Evolutionary conservation across 2,329 filamentous ascomycete species (phyloP).

Genomic region (Neophaeococcomyces aloes): DNA sequence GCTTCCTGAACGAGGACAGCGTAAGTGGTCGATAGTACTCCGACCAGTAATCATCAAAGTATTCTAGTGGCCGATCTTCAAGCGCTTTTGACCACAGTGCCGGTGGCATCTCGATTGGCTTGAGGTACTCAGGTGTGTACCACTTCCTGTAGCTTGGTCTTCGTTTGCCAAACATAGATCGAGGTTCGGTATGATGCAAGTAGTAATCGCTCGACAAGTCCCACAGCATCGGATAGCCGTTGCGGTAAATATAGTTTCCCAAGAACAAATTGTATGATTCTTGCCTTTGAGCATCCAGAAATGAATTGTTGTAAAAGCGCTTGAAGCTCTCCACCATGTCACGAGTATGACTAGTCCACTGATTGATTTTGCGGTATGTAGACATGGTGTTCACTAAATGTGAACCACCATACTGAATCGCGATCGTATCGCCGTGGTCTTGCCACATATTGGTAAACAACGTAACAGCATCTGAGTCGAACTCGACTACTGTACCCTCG

Average conservation of each 20-base stretch:
- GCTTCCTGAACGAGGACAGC: constrained; percentile 79
- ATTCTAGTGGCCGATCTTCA: constrained; percentile 40
- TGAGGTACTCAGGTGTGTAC: constrained; percentile 67
- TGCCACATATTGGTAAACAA: constrained; percentile 98
- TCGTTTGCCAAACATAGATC: constrained; percentile 54
- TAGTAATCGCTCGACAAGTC: constrained; percentile 93
- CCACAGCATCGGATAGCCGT: constrained; percentile 92
- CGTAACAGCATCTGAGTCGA: constrained; percentile 92
- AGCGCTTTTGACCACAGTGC: constrained; percentile 28
- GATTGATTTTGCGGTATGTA: constrained; percentile 96
- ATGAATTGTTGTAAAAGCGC: constrained; percentile 97
- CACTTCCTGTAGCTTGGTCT: constrained; percentile 73
- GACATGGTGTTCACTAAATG: constrained; percentile 99
- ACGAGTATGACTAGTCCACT: constrained; percentile 93
- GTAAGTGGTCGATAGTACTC: constrained; percentile 90
- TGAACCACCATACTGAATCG: constrained; percentile 92
- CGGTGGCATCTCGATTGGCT: constrained; percentile 50
- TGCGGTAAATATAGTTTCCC: constrained; percentile 82
- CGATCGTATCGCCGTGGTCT: constrained; percentile 94
- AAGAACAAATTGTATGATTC: constrained; percentile 97
- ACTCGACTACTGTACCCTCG: constrained; percentile 65
- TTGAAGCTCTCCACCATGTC: constrained; percentile 99
- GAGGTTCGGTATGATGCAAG: constrained; percentile 78
- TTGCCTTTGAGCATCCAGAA: constrained; percentile 92
- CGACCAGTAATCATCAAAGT: constrained; percentile 90